Evolutionary conservation across 1,284 basidiomycete genomes (phyloP).

Genomic region (Filobasidium uniguttulatum): DNA sequence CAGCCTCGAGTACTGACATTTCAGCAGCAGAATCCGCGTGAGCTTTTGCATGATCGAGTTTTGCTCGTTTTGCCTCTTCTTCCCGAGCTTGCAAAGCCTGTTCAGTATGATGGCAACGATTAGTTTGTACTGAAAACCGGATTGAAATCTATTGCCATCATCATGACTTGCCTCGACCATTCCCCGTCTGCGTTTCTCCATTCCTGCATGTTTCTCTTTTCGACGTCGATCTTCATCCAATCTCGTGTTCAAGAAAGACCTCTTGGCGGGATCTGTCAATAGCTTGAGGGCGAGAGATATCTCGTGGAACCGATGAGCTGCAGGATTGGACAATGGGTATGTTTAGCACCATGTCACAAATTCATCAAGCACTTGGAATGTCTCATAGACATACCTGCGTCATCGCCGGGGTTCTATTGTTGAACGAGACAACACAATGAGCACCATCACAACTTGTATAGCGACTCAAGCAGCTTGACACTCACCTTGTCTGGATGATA

Average conservation of each 20-base stretch:
- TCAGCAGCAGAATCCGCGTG: constrained; percentile 48
- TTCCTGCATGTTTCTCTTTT: constrained; percentile 56
- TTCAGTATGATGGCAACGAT: background rate
- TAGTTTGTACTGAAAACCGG: background rate
- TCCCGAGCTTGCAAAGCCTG: constrained; percentile 72
- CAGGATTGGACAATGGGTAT: constrained; percentile 10
- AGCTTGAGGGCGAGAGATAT: constrained; percentile 74
- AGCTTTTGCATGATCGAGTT: constrained; percentile 48
- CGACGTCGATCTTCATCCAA: constrained; percentile 56
- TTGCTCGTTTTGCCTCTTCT: constrained; percentile 59
- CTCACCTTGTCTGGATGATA: constrained; percentile 74
- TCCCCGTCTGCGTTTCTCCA: constrained; percentile 62
- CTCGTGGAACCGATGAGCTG: constrained; percentile 71
- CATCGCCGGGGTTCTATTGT: constrained; percentile 14
- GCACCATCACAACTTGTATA: background rate
- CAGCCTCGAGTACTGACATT: constrained; percentile 64
- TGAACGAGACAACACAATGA: too few species aligned
- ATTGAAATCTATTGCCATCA: background rate
- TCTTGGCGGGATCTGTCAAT: constrained; percentile 65
- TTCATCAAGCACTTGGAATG: background rate
- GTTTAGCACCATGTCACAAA: background rate
- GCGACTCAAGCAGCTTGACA: background rate
- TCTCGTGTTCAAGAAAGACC: constrained; percentile 69
- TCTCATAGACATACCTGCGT: background rate
- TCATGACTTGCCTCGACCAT: constrained; percentile 45